These are phyloP conservation scores for Fusarium napiforme DNA, from an alignment of 2,329 filamentous ascomycete species.

Conservation along the genomic window DNA sequence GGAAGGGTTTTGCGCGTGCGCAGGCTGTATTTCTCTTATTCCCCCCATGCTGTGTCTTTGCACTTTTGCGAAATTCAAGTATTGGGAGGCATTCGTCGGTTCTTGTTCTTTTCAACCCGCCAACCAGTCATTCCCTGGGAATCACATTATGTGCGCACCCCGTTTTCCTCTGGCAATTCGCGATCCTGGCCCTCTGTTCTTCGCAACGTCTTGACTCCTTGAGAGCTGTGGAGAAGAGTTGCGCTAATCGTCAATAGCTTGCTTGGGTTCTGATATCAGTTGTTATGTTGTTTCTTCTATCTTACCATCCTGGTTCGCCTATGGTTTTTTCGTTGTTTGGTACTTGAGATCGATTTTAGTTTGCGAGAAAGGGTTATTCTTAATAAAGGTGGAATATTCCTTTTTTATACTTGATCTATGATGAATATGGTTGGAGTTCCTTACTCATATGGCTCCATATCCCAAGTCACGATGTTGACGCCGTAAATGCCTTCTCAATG, in stretches of 20 bases:
- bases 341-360: slow-evolving; percentile 33
- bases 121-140: slow-evolving; percentile 11
- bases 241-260: slow-evolving; percentile 19
- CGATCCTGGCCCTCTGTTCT: slow-evolving; percentile 4
- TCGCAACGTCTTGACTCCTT: background rate
- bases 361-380: slow-evolving; percentile 43
- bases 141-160: slow-evolving; percentile 1
- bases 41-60: slow-evolving; percentile 5
- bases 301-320: slow-evolving; percentile 37
- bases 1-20: slow-evolving; percentile 34
- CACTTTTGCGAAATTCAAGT: slow-evolving; percentile 8
- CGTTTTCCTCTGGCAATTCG: slow-evolving; percentile 1
- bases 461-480: background rate
- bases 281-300: slow-evolving; percentile 28
- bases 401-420: slow-evolving; percentile 16
- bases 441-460: too few relatives aligned
- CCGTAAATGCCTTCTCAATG: background rate
- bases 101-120: slow-evolving; percentile 15
- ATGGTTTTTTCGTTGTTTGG: slow-evolving; percentile 19
- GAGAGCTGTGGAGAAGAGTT: slow-evolving; percentile 1
- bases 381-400: slow-evolving; percentile 47
- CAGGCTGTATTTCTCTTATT: slow-evolving; percentile 38
- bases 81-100: slow-evolving; percentile 13
- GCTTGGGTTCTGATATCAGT: slow-evolving; percentile 33
- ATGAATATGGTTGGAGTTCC: background rate